Evolutionary conservation across 2,329 filamentous ascomycete genomes (phyloP), one percentile per base, ranked within the genome.

Genomic region (Periglandula ipomoeae): DNA sequence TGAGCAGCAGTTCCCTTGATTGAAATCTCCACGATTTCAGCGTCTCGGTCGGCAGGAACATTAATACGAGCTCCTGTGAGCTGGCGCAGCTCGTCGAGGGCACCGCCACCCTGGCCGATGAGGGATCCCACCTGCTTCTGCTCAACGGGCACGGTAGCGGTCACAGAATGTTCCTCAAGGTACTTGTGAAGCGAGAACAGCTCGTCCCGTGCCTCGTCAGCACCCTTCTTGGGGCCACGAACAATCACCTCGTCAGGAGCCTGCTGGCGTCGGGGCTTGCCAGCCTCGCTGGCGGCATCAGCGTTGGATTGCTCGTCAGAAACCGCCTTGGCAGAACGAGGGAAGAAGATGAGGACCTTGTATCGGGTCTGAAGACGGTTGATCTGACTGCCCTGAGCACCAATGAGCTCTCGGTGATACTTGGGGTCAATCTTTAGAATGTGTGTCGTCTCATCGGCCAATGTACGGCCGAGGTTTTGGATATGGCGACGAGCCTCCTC

Each of bases 311-410:
- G 78, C 49, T 94, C 89, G 51, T 93, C 87, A 51, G 78, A 75
- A 46, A 65, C 70, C 35, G 54, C 58, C 63, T 89, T 87, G 37
- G 72, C 71, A 6, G 75, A 74, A 47, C 76, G 76, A 10, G 93
- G 93, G 74, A 98, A 98, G 70, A 96, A 91, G 59, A 98, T 93
- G 54, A 90, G 83, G 38, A 98, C 93, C 62, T 86, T 85, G 74
- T 98, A 96, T 42, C 90, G 85, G 49, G 84, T 88, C 69, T 98
- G 90, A 22, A 98, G 79, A 56, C 87, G 85, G 70, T 93, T 93
- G 61, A 98, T 91, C 63, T 94, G 87, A 61, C 76, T 81, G 51
- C 93, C 93, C 59, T 87, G 84, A 19, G 87, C 79, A 44, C 93
- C 93, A 58, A 98, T 98, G 48, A 98, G 76, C 64, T 96, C 90